Base-by-base conservation (phyloP, 2,329 filamentous ascomycete genomes). In the Cytospora chrysosperma region DNA sequence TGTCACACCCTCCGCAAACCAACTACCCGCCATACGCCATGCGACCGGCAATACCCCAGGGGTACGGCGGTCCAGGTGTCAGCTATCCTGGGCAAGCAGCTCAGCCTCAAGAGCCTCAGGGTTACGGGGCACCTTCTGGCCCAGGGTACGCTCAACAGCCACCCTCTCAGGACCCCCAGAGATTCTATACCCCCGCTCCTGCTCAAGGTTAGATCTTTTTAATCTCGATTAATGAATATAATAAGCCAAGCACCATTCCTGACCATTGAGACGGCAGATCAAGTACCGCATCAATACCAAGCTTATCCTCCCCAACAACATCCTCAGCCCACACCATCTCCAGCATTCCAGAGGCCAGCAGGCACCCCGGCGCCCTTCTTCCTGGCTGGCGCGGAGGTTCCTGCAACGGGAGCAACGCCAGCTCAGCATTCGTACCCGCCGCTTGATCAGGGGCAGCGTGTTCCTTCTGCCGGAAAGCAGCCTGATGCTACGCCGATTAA, bases 1-100 rank as follows among this genome's bases (percentile, higher is more conserved):
- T 99, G 94, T 88, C 93, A 1, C 94, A 97, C 69, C 90, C 93
- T n/a, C 87, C 91, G 59, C 90, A 91, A 72, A 86, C 89, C 54
- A 86, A 83, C 68, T 95, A 94, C 73, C 88, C 90, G 70, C 87
- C 91, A 69, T 87, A 87, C 67, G 78, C 80, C 51, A 79, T 86
- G 76, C 79, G 83, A 34, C 83, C 83, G 15, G 78, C 73, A 56
- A 72, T 76, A 26, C 76, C 79, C 26, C 81, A 81, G 65, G 80
- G 77, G 6, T 85, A 83, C 28, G 69, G 70, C 17, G 73, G 72
- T 26, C 69, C 67, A 19, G 69, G 68, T 13, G 71, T 72, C 10
- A 70, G 69, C 47, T 79, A 81, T 30, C 21, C 37, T 19, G 37
- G 37, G 8, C 37, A 19, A 40, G 37, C 37, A 40, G 55, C 34